A percentile compares a stretch with the other conserved stretches of the same genome.
These are phyloP conservation scores for Ephemerocybe angulata DNA, from an alignment of 768 basidiomycete genomes.

Conservation along the genomic window DNA sequence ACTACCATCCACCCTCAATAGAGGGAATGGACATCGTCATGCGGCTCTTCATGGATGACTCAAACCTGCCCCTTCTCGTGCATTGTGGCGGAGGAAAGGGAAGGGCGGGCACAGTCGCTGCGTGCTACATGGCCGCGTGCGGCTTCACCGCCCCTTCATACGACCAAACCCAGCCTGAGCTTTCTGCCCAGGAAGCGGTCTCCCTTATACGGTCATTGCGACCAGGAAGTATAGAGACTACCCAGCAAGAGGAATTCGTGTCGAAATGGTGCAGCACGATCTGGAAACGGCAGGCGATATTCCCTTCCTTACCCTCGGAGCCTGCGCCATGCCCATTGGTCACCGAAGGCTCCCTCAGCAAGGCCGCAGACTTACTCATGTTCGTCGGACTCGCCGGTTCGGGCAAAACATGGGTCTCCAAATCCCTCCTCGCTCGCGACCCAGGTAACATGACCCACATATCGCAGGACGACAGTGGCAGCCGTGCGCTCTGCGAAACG, in stretches of 20 bases:
- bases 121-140: conserved; percentile 55
- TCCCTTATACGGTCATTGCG: conserved; percentile 43
- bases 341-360: conserved; percentile 37
- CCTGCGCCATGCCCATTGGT: conserved; percentile 45
- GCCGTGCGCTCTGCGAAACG: conserved; percentile 45
- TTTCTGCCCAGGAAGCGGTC: conserved; percentile 49
- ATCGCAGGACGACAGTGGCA: conserved; percentile 56
- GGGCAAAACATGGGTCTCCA: conserved; percentile 55
- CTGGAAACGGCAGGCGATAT: conserved; percentile 54
- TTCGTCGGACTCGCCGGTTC: conserved; percentile 62
- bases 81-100: conserved; percentile 66
- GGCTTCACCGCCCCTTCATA: conserved; percentile 46
- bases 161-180: conserved; percentile 41
- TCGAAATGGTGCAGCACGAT: conserved; percentile 55
- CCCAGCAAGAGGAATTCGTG: conserved; percentile 54
- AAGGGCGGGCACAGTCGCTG: conserved; percentile 57
- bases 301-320: conserved; percentile 48
- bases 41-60: conserved; percentile 39
- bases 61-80: conserved; percentile 47
- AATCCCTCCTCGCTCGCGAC: conserved; percentile 44
- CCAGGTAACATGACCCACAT: conserved; percentile 41
- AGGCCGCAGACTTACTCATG: conserved; percentile 42
- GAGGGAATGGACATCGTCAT: conserved; percentile 61
- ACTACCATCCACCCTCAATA: conserved; percentile 50
- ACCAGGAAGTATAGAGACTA: conserved; percentile 56